Base-by-base conservation (phyloP, 805 yeast genomes). In the Sungouiozyma intestinalis region DNA sequence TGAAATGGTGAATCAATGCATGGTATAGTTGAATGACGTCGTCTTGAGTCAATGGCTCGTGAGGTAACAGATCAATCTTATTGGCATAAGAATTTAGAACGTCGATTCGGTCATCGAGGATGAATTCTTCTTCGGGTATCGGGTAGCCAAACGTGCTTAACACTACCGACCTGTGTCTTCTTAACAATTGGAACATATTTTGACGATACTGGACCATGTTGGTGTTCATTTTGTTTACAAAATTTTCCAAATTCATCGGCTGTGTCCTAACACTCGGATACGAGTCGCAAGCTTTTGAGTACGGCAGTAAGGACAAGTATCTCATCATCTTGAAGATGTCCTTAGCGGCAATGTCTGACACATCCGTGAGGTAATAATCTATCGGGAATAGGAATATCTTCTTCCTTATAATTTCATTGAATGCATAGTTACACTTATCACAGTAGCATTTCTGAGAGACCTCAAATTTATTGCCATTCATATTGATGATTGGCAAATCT, bases 241-340 rank as follows among this genome's bases (percentile, higher is more conserved):
- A 47, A 43, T 50, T 45, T 18, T 57, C 52, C 33, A 66, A 44
- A 43, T 57, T 60, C 59, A 65, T 67, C 14, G 68, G 63, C 20
- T 65, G 68, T 0, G 72, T 68, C 38, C 66, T 57, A 3, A 68
- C 71, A 35, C 68, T 58, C 19, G 72, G 72, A 45, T 63, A 67
- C 36, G 51, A 53, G 47, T 67, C 72, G 37, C 67, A 64, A 1
- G 72, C 71, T 42, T 67, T 67, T 1, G 72, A 66, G 42, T 68
- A 68, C 2, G 72, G 72, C 33, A 64, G 48, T 19, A 68, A 42
- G 17, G 63, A 61, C 8, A 64, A 48, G 31, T 54, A 50, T 35
- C 62, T 52, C 53, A 67, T 62, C 52, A 59, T 62, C 11, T 60
- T 59, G 42, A 62, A 66, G 35, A 62, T 62, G 45, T 66, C 68